A percentile compares a stretch with the other conserved stretches of the same genome.
phyloP scores from a whole-genome alignment of 768 basidiomycete genomes.

The Leccinum aurantiacum region DNA sequence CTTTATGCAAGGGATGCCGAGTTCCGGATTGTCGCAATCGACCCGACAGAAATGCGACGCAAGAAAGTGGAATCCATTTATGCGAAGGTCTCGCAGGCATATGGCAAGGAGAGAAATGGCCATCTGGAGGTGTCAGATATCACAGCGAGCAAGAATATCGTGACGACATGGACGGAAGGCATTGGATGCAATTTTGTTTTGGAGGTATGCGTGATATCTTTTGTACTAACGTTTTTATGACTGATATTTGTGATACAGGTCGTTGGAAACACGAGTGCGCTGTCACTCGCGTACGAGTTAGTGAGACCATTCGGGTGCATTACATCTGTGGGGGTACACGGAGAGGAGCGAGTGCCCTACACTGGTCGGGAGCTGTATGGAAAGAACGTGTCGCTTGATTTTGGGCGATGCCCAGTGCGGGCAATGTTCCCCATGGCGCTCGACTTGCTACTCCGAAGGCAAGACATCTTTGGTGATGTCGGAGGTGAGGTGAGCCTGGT shows the following conservation, averaged over 20 bases:
- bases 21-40: constrained; percentile 63
- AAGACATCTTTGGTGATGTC: constrained; percentile 73
- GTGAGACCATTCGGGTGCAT: constrained; percentile 76
- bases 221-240: neutral
- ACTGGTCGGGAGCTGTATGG: constrained; percentile 59
- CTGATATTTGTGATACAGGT: constrained; percentile 40
- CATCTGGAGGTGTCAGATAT: constrained; percentile 52
- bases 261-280: constrained; percentile 66
- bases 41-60: constrained; percentile 56
- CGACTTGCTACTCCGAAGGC: constrained; percentile 64
- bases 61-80: constrained; percentile 62
- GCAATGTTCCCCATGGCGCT: constrained; percentile 74
- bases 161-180: constrained; percentile 52
- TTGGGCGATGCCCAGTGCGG: constrained; percentile 79
- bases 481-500: constrained; percentile 62
- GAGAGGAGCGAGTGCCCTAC: constrained; percentile 52
- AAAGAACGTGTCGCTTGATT: constrained; percentile 79
- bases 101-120: constrained; percentile 29
- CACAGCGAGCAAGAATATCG: constrained; percentile 49
- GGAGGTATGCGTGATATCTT: constrained; percentile 47
- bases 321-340: constrained; percentile 73
- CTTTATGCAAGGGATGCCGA: constrained; percentile 45
- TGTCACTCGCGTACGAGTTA: constrained; percentile 65
- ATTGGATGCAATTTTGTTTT: constrained; percentile 65
- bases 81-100: constrained; percentile 46